A percentile compares a stretch with the other conserved stretches of the same genome.
Conservation (phyloP, 805 yeast genomes). For the Metschnikowia lunata region DNA sequence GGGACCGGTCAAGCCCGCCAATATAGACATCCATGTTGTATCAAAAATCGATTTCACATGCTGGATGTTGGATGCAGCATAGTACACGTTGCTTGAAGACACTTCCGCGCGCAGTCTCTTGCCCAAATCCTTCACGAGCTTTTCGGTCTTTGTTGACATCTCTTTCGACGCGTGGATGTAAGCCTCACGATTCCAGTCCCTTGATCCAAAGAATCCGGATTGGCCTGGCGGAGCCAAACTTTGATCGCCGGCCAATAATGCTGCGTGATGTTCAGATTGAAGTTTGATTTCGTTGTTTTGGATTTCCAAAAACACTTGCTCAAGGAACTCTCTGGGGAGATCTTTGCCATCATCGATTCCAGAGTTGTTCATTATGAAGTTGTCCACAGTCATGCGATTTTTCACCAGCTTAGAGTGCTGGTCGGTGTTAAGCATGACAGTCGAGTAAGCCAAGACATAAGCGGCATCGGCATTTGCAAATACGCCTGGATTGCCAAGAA, state of each 20-base stretch:
- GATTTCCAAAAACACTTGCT: constrained; percentile 72
- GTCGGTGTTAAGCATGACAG: constrained; percentile 91
- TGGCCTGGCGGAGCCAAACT: constrained; percentile 25
- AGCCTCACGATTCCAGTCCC: constrained; percentile 72
- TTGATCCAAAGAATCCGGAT: constrained; percentile 59
- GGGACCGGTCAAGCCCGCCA: constrained; percentile 92
- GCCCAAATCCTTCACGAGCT: constrained; percentile 65
- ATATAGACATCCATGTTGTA: constrained; percentile 92
- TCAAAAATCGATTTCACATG: constrained; percentile 93
- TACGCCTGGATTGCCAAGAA: constrained; percentile 80
- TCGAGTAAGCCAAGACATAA: constrained; percentile 86
- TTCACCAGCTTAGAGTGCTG: constrained; percentile 85
- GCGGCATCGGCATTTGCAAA: constrained; percentile 94
- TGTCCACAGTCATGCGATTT: constrained; percentile 81
- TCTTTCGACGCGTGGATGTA: constrained; percentile 90
- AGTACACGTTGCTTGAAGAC: constrained; percentile 45
- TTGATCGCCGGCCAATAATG: constrained; percentile 65
- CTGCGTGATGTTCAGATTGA: constrained; percentile 91
- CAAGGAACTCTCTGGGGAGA: constrained; percentile 68
- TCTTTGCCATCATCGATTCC: constrained; percentile 92
- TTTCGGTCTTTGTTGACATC: constrained; percentile 84
- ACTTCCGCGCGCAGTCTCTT: constrained; percentile 40
- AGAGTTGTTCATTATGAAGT: constrained; percentile 77
- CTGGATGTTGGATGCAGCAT: constrained; percentile 80
- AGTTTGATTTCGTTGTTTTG: constrained; percentile 80